Conservation (phyloP, 345 rosid species). For the Eucalyptus guilfoylei region DNA sequence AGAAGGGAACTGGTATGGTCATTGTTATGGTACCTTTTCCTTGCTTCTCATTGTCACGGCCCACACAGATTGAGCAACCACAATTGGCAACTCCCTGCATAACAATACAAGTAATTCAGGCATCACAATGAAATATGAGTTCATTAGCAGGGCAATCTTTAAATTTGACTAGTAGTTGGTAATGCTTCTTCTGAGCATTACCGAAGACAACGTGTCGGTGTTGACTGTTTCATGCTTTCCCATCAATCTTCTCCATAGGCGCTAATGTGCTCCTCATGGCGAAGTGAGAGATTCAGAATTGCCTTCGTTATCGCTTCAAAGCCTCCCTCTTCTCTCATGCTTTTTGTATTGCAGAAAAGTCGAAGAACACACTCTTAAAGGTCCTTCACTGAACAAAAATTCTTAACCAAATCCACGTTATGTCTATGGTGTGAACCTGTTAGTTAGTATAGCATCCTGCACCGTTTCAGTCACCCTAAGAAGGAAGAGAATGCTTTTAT, state of each 20-base stretch:
- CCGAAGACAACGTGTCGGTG: conserved; percentile 81
- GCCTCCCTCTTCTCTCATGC: conserved; percentile 89
- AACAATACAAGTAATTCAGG: not conserved
- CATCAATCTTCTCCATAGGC: conserved; percentile 88
- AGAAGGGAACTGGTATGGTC: too few relatives aligned
- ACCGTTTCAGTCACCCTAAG: conserved; percentile 85
- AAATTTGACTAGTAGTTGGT: not conserved
- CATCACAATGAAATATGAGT: not conserved
- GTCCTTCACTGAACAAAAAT: not conserved
- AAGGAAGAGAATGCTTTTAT: not conserved
- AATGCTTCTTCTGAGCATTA: not conserved
- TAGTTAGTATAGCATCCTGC: conserved; percentile 93
- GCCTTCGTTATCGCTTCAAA: conserved; percentile 62
- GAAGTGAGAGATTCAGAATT: conserved; percentile 71
- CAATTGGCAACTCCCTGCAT: conserved; percentile 88
- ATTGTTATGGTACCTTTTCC: too few relatives aligned
- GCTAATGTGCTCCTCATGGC: conserved; percentile 75
- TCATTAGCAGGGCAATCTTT: not conserved
- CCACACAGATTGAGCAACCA: conserved; percentile 81
- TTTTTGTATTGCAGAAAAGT: conserved; percentile 49
- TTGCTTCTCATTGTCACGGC: too few relatives aligned
- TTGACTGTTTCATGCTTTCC: conserved; percentile 91
- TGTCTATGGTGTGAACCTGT: conserved; percentile 15
- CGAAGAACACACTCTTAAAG: not conserved
- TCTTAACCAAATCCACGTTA: not conserved